Evolutionary conservation across 805 yeast genomes (phyloP).

Genomic region (Tetrapisispora pingtungensis): DNA sequence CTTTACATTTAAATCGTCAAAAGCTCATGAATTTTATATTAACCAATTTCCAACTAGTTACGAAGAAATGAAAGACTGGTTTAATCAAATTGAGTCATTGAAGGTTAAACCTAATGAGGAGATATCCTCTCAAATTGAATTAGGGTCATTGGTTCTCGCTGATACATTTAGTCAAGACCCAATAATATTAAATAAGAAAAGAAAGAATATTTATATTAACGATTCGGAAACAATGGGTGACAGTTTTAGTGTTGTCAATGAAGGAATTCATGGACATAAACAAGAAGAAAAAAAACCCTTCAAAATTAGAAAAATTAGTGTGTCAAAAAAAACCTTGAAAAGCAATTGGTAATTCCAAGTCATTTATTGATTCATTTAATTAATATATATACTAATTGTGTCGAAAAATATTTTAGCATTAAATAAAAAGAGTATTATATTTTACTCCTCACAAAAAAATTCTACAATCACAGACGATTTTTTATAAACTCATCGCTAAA

Average conservation of each 20-base stretch:
- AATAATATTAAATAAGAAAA: constrained; percentile 9
- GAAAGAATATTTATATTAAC: constrained; percentile 16
- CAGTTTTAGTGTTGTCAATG: background rate
- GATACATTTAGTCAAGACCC: constrained; percentile 11
- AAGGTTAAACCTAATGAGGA: constrained; percentile 2
- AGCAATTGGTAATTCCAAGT: constrained; percentile 18
- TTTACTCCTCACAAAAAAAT: too few relatives aligned
- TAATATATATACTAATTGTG: too few relatives aligned
- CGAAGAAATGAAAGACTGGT: constrained; percentile 15
- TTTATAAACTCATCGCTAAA: background rate
- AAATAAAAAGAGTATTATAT: too few relatives aligned
- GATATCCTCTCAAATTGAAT: constrained; percentile 11
- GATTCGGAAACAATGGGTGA: constrained; percentile 11
- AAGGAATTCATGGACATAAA: background rate
- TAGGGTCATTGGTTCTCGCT: constrained; percentile 13
- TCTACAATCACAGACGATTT: too few relatives aligned
- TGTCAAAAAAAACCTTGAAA: constrained; percentile 24
- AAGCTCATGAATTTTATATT: constrained; percentile 16
- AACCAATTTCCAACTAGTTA: constrained; percentile 11
- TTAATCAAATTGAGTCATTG: constrained; percentile 11
- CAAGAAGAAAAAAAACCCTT: constrained; percentile 6
- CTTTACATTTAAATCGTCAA: constrained; percentile 13
- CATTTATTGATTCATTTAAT: background rate
- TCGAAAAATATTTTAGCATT: too few relatives aligned
- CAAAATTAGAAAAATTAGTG: constrained; percentile 25